Evolutionary conservation across 495 filamentous ascomycete species (phyloP).

Genomic region (Neurospora sp.): DNA sequence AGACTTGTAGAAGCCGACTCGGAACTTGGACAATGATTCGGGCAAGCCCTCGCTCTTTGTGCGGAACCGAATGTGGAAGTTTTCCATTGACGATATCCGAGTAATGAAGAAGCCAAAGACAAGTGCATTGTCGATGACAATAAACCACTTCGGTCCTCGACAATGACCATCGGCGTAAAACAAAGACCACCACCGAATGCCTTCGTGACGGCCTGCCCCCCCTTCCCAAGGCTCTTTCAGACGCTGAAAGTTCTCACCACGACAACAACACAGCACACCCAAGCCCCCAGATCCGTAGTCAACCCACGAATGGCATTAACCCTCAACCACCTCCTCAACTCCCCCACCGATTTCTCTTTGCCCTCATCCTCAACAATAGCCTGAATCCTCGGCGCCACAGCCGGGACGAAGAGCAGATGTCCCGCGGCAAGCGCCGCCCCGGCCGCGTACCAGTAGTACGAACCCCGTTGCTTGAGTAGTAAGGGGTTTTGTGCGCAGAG

Average conservation of each 20-base stretch:
- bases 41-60: not conserved
- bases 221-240: not conserved
- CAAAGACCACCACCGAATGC: not conserved
- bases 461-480: not conserved
- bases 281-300: conserved; percentile 2
- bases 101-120: not conserved
- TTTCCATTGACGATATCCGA: not conserved
- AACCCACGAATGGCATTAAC: conserved; percentile 1
- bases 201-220: not conserved
- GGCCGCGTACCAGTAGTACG: not conserved
- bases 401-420: not conserved
- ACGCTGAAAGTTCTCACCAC: not conserved
- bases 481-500: not conserved
- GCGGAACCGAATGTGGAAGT: not conserved
- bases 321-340: conserved; percentile 4
- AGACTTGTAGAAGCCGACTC: not conserved
- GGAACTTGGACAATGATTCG: not conserved
- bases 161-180: not conserved
- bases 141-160: not conserved
- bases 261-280: conserved; percentile 5
- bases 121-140: not conserved
- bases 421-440: not conserved
- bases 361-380: not conserved
- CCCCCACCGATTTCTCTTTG: not conserved
- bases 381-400: not conserved